A percentile compares a stretch with the other conserved stretches of the same genome.
These are phyloP conservation scores for Mortierella sp. DNA, from an alignment of 371 early-diverging fungal species.

Conservation along the genomic window DNA sequence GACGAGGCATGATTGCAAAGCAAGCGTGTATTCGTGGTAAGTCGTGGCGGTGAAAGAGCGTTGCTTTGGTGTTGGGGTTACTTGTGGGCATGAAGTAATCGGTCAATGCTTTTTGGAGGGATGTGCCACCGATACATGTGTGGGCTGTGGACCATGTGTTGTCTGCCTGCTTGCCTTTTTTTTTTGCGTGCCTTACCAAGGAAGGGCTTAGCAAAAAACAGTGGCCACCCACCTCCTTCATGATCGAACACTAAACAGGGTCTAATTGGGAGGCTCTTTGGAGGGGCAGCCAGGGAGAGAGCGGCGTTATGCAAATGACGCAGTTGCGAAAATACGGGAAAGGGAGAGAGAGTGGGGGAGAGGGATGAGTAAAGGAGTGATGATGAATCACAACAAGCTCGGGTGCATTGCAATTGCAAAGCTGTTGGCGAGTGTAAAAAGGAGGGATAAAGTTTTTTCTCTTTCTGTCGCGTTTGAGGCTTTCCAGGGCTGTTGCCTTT, in stretches of 20 bases:
- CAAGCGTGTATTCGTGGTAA: too few species aligned
- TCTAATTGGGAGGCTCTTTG: background rate
- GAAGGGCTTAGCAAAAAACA: slow-evolving; percentile 1
- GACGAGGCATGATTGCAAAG: too few species aligned
- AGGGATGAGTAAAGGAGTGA: background rate
- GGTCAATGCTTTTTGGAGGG: too few species aligned
- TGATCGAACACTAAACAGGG: background rate
- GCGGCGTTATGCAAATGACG: background rate
- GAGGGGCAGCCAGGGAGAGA: background rate
- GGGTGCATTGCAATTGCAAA: background rate
- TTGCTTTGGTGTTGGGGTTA: too few species aligned
- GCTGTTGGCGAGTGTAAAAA: background rate
- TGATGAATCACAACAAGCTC: background rate
- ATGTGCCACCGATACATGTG: too few species aligned
- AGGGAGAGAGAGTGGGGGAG: background rate
- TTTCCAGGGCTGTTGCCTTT: background rate
- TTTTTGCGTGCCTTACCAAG: too few species aligned
- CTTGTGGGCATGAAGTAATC: too few species aligned
- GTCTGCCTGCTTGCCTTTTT: background rate
- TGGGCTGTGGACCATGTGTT: background rate
- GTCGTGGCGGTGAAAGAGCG: too few species aligned
- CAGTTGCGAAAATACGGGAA: background rate
- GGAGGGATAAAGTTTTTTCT: background rate
- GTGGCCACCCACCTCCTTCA: background rate
- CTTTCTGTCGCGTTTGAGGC: background rate